Evolutionary conservation across 495 filamentous ascomycete species (phyloP), one percentile per base, ranked within the genome.

Genomic region (Hypoxylon subgilvum): DNA sequence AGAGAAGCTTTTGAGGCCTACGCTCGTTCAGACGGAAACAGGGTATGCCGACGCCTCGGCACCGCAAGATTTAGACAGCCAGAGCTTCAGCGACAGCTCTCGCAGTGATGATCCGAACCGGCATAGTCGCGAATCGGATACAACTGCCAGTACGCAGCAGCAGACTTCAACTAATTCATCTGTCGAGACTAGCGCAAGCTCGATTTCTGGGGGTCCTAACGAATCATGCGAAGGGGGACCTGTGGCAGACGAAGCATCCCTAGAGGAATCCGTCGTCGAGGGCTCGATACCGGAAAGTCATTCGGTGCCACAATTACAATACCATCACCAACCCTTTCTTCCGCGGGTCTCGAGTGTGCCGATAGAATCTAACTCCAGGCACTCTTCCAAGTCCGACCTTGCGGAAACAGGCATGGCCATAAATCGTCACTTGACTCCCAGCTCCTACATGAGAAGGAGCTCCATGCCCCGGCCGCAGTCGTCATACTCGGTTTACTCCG

Each of bases 401-500:
- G 68, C 57, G 7, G 77, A 80, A 6, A 42, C 53, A 8, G 74
- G 65, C 9, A 68, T 68, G 16, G 61, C 60, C 13, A 77, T 81
- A 45, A 84, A 83, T 38, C 82, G 81, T 21, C 83, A 86, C 63
- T 69, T 88, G 9, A 81, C 82, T 6, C 84, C 82, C 2, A 82
- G 69, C 30, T 76, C 75, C 43, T 76, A 75, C 47, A 65, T 69
- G 23, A 74, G 76, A 55, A 75, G 81, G 41, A 80, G 83, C 44
- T 81, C 80, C 25, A 54, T 87, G 22, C 76, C 82, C 17, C 79
- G 90, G 32, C 90, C 90, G 2, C 76, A 79, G 12, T 95, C 91
- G 2, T 71, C 84, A 2, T 89, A 90, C 64, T 91, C 89, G 0
- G 79, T 81, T 4, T 81, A 76, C 25, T 92, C 90, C 7, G 91